phyloP scores from a whole-genome alignment of 495 filamentous ascomycete genomes.

The Penicillium argentinense region DNA sequence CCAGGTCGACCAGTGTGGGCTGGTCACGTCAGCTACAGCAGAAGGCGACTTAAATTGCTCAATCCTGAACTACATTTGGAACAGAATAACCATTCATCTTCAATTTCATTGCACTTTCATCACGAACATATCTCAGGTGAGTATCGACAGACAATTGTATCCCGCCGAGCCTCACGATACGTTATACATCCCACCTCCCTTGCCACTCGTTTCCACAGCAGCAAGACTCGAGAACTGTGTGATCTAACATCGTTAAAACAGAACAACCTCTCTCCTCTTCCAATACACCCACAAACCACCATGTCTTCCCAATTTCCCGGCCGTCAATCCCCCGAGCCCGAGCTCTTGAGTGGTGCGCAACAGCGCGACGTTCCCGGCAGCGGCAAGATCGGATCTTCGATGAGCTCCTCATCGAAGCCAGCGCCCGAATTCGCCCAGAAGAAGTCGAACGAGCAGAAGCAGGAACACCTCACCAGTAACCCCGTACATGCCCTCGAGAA shows the following conservation, averaged over 20 bases:
- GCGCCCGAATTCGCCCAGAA: slow-evolving; percentile 37
- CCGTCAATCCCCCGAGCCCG: slow-evolving; percentile 80
- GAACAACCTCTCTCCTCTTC: slow-evolving; percentile 1
- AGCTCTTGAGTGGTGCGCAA: slow-evolving; percentile 66
- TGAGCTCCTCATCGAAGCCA: slow-evolving; percentile 24
- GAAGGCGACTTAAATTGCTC: slow-evolving; percentile 1
- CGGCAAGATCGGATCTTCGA: slow-evolving; percentile 50
- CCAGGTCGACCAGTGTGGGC: slow-evolving; percentile 14
- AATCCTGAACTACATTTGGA: too few relatives aligned
- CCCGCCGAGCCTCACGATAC: too few relatives aligned
- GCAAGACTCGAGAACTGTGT: too few relatives aligned
- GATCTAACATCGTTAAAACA: background rate
- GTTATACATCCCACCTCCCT: too few relatives aligned
- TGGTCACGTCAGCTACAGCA: slow-evolving; percentile 19
- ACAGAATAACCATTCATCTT: too few relatives aligned
- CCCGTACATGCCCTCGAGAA: slow-evolving; percentile 70
- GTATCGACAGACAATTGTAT: too few relatives aligned
- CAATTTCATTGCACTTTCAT: background rate
- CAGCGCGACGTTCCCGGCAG: slow-evolving; percentile 52
- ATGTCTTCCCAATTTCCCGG: slow-evolving; percentile 53
- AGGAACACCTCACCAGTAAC: slow-evolving; percentile 53
- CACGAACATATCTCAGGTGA: background rate
- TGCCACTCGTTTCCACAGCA: background rate
- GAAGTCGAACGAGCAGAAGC: slow-evolving; percentile 36
- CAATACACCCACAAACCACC: slow-evolving; percentile 18